phyloP scores from a whole-genome alignment of 768 basidiomycete genomes.

The Brasilioporus rufonigricans region DNA sequence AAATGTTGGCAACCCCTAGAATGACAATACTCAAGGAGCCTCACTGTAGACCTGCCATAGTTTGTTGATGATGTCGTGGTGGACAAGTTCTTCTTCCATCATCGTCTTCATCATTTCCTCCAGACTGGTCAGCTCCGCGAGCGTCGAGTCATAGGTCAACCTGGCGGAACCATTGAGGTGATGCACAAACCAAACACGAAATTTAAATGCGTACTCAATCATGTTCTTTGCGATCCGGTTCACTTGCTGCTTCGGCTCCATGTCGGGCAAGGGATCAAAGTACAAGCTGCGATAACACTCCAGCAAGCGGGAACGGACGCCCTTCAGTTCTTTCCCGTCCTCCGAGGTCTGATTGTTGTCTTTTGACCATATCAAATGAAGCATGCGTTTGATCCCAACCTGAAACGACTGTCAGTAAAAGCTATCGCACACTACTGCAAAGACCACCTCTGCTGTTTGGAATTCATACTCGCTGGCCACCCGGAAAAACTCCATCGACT shows the following conservation, averaged over 20 bases:
- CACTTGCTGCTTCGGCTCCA: constrained; percentile 81
- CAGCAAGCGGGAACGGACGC: constrained; percentile 80
- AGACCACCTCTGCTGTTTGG: constrained; percentile 64
- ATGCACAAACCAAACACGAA: neutral
- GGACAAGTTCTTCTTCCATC: constrained; percentile 87
- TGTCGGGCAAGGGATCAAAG: constrained; percentile 76
- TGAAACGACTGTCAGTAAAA: constrained; percentile 29
- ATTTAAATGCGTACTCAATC: constrained; percentile 68
- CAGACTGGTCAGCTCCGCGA: constrained; percentile 93
- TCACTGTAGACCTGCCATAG: constrained; percentile 96
- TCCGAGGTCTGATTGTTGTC: constrained; percentile 83
- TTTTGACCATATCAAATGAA: constrained; percentile 96
- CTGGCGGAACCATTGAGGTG: constrained; percentile 41
- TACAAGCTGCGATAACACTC: constrained; percentile 88
- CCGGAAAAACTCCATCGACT: constrained; percentile 88
- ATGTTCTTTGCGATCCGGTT: constrained; percentile 95
- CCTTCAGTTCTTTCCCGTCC: constrained; percentile 78
- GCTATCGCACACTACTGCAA: neutral
- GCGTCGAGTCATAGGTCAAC: constrained; percentile 84
- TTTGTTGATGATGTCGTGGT: constrained; percentile 81
- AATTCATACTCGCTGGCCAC: constrained; percentile 80
- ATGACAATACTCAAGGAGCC: constrained; percentile 25
- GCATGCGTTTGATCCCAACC: constrained; percentile 92
- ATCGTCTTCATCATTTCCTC: constrained; percentile 97
- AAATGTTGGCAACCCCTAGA: neutral